Evolutionary conservation across 2,329 filamentous ascomycete genomes (phyloP), one percentile per base, ranked within the genome.

Genomic region (Truncatella angustata): DNA sequence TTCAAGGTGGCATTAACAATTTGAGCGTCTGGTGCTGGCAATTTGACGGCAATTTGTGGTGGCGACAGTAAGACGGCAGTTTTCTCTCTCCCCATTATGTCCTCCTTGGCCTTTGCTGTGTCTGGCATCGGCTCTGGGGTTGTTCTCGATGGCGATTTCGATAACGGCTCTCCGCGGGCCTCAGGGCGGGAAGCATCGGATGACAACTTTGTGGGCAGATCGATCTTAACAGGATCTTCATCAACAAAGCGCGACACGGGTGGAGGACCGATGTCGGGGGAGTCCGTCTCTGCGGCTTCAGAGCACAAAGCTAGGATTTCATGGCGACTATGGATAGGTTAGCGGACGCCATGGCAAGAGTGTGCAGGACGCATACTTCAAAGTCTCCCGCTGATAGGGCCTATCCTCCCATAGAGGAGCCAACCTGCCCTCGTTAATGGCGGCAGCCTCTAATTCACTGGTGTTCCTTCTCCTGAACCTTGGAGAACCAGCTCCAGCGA

Each of bases 351-450:
- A 16, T 5, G 26, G 9, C 4, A 5, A 40, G 10, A 16, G 2
- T 5, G 4, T 10, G 28, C n/a, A 18, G 24, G 21, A 7, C 16
- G 53, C 62, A 54, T 56, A 90, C 86, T 82, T 86, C 63, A 91
- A 73, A 9, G 87, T 89, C 59, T 78, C 76, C 49, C 88, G 76
- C 10, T 86, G 84, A 62, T 82, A 89, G 2, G 76, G 70, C 62
- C 88, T 90, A 64, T 83, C 81, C 66, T 93, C 89, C 34, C 79
- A 72, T 47, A 93, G 91, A 1, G 84, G 82, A 7, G 86, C 81
- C 58, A 90, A 66, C 61, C 82, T 74, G 20, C 77, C 76, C 58
- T 84, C 78, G 57, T 80, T 74, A 21, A 65, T 59, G 57, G 80
- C 70, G 60, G 78, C 60, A 62, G 69, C 62, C 59, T 84, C 80